Percentiles rank a stretch among this genome's conserved stretches.
Conservation (phyloP, 441 rosid genomes). For the Geranium incanum region DNA sequence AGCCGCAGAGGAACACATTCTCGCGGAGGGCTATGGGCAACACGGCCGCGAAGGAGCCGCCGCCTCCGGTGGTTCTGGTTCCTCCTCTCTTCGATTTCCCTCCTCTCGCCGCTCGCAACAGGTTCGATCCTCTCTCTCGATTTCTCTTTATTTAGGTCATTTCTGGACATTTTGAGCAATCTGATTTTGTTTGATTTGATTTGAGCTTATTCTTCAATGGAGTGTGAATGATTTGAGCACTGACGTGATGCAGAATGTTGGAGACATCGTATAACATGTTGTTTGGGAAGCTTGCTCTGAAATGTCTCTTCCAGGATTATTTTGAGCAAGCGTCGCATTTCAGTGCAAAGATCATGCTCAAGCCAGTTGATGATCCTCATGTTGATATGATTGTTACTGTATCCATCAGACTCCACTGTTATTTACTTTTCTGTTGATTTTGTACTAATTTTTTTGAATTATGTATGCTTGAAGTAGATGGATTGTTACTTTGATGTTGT, state of each 20-base stretch:
- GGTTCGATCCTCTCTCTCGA: conserved; percentile 27
- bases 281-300: conserved; percentile 79
- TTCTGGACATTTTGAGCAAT: not conserved
- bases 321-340: conserved; percentile 71
- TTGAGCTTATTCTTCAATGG: not conserved
- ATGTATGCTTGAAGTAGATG: not conserved
- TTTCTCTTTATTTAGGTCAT: not conserved
- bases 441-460: not conserved
- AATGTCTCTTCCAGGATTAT: conserved; percentile 77
- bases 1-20: not conserved
- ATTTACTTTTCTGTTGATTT: not conserved
- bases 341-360: conserved; percentile 59
- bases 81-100: conserved; percentile 93
- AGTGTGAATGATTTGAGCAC: not conserved
- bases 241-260: conserved; percentile 58
- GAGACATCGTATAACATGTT: conserved; percentile 69
- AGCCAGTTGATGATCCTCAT: conserved; percentile 87
- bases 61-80: conserved; percentile 82
- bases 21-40: conserved; percentile 45
- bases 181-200: not conserved
- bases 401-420: conserved; percentile 28
- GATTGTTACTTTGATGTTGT: not conserved
- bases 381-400: conserved; percentile 88
- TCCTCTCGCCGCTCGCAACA: conserved; percentile 78
- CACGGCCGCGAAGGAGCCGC: conserved; percentile 49